These are phyloP conservation scores for Ophioceras dolichostomum DNA, from an alignment of 2,329 filamentous ascomycete genomes.

Conservation along the genomic window DNA sequence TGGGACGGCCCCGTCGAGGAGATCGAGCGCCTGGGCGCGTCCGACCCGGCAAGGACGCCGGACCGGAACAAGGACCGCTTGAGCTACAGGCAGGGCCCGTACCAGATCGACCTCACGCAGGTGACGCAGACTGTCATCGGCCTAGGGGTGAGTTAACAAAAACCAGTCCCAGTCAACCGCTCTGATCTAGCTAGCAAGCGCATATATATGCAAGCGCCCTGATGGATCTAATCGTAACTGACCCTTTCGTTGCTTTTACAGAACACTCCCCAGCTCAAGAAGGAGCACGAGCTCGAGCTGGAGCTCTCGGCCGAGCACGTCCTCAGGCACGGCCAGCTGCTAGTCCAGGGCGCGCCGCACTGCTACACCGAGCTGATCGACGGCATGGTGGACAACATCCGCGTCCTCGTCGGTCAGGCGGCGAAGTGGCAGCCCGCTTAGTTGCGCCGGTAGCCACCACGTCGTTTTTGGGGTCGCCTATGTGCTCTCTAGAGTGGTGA, in stretches of 20 bases:
- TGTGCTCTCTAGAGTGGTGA: too few species aligned
- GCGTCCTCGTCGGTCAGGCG: slow-evolving; percentile 34
- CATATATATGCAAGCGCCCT: too few species aligned
- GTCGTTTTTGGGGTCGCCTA: too few species aligned
- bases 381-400: slow-evolving; percentile 63
- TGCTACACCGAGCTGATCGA: slow-evolving; percentile 57
- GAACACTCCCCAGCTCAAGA: slow-evolving; percentile 31
- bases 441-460: too few species aligned
- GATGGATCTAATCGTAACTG: too few species aligned
- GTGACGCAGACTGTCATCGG: slow-evolving; percentile 43
- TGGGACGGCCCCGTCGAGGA: slow-evolving; percentile 59
- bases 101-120: slow-evolving; percentile 87
- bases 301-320: slow-evolving; percentile 56
- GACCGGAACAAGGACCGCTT: slow-evolving; percentile 81
- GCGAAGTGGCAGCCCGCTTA: not conserved
- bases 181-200: too few species aligned
- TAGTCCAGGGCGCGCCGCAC: slow-evolving; percentile 37
- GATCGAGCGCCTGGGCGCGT: slow-evolving; percentile 27
- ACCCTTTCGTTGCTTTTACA: slow-evolving; percentile 11
- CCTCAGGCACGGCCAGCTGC: slow-evolving; percentile 50
- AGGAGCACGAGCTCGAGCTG: slow-evolving; percentile 73
- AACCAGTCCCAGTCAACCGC: too few species aligned
- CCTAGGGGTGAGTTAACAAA: slow-evolving; percentile 5
- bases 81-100: slow-evolving; percentile 78
- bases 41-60: slow-evolving; percentile 26